Evolutionary conservation across 2,329 filamentous ascomycete genomes (phyloP).

Genomic region (Botryotinia calthae): DNA sequence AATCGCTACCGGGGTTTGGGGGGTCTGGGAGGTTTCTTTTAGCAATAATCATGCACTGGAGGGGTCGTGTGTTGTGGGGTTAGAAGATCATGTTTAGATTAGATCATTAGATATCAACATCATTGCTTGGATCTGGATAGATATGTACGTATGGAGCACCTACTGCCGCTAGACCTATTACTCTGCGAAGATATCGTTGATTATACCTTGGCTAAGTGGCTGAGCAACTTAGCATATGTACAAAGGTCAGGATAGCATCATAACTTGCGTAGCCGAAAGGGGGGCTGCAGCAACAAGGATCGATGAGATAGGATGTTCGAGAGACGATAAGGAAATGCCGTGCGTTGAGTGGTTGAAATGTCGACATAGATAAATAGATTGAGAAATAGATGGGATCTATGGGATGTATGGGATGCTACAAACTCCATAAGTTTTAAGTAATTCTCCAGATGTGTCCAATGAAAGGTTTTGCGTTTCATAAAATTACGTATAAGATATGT

Average conservation of each 20-base stretch:
- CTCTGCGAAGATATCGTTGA: background rate
- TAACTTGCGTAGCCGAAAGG: background rate
- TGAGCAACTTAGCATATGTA: conserved; percentile 6
- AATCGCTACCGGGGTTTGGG: conserved; percentile 6
- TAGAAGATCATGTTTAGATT: background rate
- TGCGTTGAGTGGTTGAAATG: conserved; percentile 10
- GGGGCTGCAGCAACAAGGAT: background rate
- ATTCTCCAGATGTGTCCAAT: conserved; percentile 6
- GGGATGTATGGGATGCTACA: conserved; percentile 7
- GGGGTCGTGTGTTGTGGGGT: conserved; percentile 15
- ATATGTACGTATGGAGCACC: background rate
- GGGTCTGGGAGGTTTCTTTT: conserved; percentile 13
- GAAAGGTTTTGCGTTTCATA: conserved; percentile 5
- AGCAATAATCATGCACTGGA: conserved; percentile 18
- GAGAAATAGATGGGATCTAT: conserved; percentile 3
- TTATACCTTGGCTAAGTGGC: conserved; percentile 3
- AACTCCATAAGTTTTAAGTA: conserved; percentile 13
- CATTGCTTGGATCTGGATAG: background rate
- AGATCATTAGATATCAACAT: conserved; percentile 7
- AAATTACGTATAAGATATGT: conserved; percentile 21
- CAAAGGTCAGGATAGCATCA: background rate
- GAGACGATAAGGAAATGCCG: conserved; percentile 15
- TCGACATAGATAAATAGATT: conserved; percentile 3
- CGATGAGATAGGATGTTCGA: background rate
- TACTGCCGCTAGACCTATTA: background rate